Evolutionary conservation across 306 rosid species (phyloP), one percentile per base, ranked within the genome.

Genomic region (Mucuna pruriens): DNA sequence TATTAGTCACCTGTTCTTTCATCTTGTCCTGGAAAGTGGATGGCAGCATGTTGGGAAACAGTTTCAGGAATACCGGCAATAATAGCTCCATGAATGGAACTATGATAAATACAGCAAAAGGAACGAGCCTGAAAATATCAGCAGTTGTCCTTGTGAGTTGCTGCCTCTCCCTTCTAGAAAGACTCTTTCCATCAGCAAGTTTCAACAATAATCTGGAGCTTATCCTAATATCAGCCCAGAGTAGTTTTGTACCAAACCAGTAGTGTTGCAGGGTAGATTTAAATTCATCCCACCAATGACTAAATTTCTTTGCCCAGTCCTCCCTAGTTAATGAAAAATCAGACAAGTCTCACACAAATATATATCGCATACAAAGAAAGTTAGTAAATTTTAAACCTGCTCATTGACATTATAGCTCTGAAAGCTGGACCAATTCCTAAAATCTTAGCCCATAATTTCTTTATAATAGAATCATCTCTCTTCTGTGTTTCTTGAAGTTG

Each of bases 21-120:
- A 91, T 84, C 87, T 92, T 92, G 88, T 94, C 97, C 81, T 94
- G 94, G 85, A 94, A 94, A 15, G 97, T 92, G 44, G 98, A 94
- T 25, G 98, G 98, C 71, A 94, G 69, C 97, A 94, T 92, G 89
- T 92, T 87, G 86, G 98, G 98, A 70, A 94, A 94, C 67, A 91
- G 76, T 80, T 88, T 90, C 40, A 94, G 89, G 88, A 89, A 88
- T 23, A 94, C 95, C 48, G 97, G 97, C 83, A 90, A 83, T 76
- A 94, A 77, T 55, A 94, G 85, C 70, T 94, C 98, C 97, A 91
- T 90, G 85, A 92, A 91, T 6, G 98, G 98, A 58, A 94, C 98
- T 44, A 94, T 83, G 83, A 94, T 77, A 71, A 92, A 94, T 52
- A 94, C 95, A 6, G 95, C 91, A 9, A 94, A 70, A 3, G 98